Base-by-base conservation (phyloP, 2,329 filamentous ascomycete species). In the Epichloe uncinata region DNA sequence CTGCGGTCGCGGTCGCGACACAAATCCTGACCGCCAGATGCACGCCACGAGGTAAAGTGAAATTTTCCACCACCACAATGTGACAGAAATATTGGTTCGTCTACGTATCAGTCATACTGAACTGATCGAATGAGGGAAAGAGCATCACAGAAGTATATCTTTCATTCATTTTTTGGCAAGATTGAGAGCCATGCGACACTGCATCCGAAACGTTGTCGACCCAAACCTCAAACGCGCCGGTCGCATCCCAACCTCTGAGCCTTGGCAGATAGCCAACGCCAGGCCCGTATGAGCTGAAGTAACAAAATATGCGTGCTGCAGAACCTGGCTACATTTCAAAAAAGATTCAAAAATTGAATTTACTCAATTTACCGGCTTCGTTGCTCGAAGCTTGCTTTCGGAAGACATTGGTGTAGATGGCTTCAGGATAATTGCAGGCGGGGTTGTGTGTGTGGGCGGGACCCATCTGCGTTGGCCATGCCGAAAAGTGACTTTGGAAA, bases 401-500 rank as follows among this genome's bases (percentile, higher is more conserved):
- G 42, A 20, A 16, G 7, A 33, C 12, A 22, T 38, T 18, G 30
- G 54, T 65, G 62, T 54, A 60, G 61, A 65, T 65, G 63, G 62
- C 63, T 64, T 64, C 61, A 65, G 47, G 40, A 44, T 40, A 34
- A 50, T 36, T 12, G 36, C 9, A 40, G 41, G 45, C 33, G 34
- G 35, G n/a, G 49, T 18, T 26, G 22, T 26, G 22, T 34, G 16
- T 37, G 16, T 22, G 12, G 22, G 5, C 15, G 34, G 20, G 9
- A 20, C n/a, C 42, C 16, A n/a, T 38, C 33, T 37, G 15, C 22
- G 7, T 15, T 30, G n/a, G n/a, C 13, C 18, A 22, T 18, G 22
- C 18, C 22, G 26, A 44, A 40, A 38, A 65, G 63, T 64, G 61
- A 65, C 61, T 61, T 65, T 44, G 22, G 42, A 45, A 36, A 38